A percentile compares a stretch with the other conserved stretches of the same genome.
phyloP scores from a whole-genome alignment of 1,284 basidiomycete species.

The Ganoderma sinense region DNA sequence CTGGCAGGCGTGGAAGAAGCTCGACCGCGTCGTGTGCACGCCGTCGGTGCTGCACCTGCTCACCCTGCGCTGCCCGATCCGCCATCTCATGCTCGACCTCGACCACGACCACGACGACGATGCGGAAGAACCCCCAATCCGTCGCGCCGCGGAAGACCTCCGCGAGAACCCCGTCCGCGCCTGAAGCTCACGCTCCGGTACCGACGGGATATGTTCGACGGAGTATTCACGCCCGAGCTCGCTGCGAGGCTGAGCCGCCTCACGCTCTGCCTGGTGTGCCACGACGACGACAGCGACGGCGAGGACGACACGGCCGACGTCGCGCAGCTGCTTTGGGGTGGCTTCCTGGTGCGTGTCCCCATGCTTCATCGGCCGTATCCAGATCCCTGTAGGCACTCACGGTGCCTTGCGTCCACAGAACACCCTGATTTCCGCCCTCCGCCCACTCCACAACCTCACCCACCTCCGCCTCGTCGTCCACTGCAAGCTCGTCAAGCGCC shows the following conservation, averaged over 20 bases:
- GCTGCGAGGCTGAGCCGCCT: background rate
- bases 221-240: background rate
- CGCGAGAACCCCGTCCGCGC: background rate
- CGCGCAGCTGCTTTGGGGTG: background rate
- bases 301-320: background rate
- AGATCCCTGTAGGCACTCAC: too few relatives aligned
- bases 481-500: background rate
- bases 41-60: background rate
- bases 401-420: background rate
- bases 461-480: conserved; percentile 1
- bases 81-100: background rate
- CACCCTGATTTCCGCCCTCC: background rate
- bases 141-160: background rate
- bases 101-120: too few relatives aligned
- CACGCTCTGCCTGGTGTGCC: background rate
- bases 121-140: background rate
- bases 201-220: background rate
- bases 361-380: too few relatives aligned
- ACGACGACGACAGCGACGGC: background rate
- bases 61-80: background rate
- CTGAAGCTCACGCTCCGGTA: background rate
- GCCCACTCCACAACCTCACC: background rate
- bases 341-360: background rate
- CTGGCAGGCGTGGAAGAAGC: background rate
- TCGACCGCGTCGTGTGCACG: background rate